These are phyloP conservation scores for Kodamaea plutei DNA, from an alignment of 1,139 yeast species.

Conservation along the genomic window DNA sequence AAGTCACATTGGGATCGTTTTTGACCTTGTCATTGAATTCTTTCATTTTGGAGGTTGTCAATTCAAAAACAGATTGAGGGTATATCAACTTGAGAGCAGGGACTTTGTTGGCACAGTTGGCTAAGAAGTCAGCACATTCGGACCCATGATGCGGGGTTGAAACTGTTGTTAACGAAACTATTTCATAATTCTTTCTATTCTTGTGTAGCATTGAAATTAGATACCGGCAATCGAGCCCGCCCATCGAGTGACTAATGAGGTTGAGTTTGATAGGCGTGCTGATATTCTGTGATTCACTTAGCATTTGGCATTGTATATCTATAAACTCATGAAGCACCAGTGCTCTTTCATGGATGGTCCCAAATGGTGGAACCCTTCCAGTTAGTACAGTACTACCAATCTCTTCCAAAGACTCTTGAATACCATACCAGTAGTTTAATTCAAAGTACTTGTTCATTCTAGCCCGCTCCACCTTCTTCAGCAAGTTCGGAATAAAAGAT, in stretches of 20 bases:
- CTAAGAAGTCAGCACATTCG: constrained; percentile 71
- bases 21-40: constrained; percentile 49
- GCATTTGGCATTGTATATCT: constrained; percentile 32
- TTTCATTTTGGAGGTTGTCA: constrained; percentile 54
- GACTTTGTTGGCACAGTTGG: constrained; percentile 21
- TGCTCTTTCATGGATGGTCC: constrained; percentile 72
- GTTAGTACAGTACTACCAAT: constrained; percentile 68
- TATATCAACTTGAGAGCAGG: constrained; percentile 18
- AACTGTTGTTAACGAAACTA: constrained; percentile 73
- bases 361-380: constrained; percentile 82
- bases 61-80: constrained; percentile 51
- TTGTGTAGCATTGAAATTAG: constrained; percentile 52
- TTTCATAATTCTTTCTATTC: constrained; percentile 42
- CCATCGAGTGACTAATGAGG: constrained; percentile 91
- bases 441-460: constrained; percentile 30
- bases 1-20: constrained; percentile 60
- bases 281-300: constrained; percentile 26
- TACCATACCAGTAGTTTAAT: constrained; percentile 80
- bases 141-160: constrained; percentile 90
- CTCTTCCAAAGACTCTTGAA: constrained; percentile 53
- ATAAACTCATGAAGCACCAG: constrained; percentile 51
- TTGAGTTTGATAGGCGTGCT: constrained; percentile 51
- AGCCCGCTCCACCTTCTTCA: constrained; percentile 15
- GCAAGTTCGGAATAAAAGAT: constrained; percentile 13
- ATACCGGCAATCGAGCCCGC: constrained; percentile 82